These are phyloP conservation scores for Hysterium pulicare DNA, from an alignment of 2,329 filamentous ascomycete species.

Conservation along the genomic window DNA sequence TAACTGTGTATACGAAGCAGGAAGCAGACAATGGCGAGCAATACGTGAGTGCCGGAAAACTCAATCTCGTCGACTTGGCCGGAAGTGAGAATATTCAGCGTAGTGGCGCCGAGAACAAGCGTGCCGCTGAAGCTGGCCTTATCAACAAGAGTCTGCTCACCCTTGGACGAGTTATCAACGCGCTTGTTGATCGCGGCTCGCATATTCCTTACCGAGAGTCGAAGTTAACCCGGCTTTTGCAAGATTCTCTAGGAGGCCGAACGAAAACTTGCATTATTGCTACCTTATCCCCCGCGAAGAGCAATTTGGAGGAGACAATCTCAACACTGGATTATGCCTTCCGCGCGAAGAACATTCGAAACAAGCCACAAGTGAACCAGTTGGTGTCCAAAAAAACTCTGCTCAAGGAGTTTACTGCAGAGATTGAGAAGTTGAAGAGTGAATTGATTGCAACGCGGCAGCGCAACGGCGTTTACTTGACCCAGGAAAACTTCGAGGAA, in stretches of 20 bases:
- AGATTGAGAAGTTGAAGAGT: constrained; percentile 92
- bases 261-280: constrained; percentile 99
- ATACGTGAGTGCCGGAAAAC: constrained; percentile 83
- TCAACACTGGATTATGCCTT: constrained; percentile 98
- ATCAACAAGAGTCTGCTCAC: constrained; percentile 98
- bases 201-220: constrained; percentile 95
- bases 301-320: constrained; percentile 95
- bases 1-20: constrained; percentile 86
- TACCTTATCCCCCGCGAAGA: constrained; percentile 89
- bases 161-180: constrained; percentile 94
- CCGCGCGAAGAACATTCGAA: constrained; percentile 95
- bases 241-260: constrained; percentile 91
- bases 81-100: constrained; percentile 97
- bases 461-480: constrained; percentile 91
- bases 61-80: constrained; percentile 94
- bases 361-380: constrained; percentile 94
- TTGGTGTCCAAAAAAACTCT: constrained; percentile 90
- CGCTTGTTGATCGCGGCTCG: constrained; percentile 80
- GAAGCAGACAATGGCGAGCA: constrained; percentile 81
- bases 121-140: constrained; percentile 88
- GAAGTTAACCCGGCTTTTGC: constrained; percentile 87
- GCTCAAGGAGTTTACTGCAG: constrained; percentile 80
- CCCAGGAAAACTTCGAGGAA: constrained; percentile 84
- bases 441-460: constrained; percentile 91
- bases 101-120: constrained; percentile 96